phyloP scores from a whole-genome alignment of 345 rosid species.

The Luvunga scandens region DNA sequence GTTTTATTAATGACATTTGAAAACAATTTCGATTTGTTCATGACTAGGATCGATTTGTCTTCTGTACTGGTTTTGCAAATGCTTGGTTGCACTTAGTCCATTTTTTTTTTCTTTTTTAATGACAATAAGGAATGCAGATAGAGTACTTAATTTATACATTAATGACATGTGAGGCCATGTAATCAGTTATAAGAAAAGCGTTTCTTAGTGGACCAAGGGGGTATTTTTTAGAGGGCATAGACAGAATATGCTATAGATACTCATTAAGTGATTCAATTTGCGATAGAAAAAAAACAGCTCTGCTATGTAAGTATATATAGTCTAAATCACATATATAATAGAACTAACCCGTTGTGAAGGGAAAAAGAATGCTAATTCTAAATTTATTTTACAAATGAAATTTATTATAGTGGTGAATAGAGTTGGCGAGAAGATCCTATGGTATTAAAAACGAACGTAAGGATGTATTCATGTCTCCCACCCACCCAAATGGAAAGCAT shows the following conservation, averaged over 20 bases:
- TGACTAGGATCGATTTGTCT: too few relatives aligned
- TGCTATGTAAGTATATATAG: too few relatives aligned
- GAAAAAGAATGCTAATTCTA: too few relatives aligned
- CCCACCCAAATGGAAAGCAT: not conserved
- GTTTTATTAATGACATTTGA: too few relatives aligned
- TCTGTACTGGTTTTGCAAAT: not conserved
- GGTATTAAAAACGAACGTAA: not conserved
- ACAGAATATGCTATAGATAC: not conserved
- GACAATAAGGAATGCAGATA: not conserved
- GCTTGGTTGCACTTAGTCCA: not conserved
- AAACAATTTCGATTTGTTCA: too few relatives aligned
- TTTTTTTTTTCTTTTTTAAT: not conserved
- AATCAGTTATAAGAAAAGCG: not conserved
- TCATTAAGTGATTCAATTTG: not conserved
- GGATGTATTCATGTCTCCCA: not conserved
- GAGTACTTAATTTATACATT: not conserved
- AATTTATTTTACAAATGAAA: not conserved
- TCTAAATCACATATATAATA: too few relatives aligned
- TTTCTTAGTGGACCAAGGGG: not conserved
- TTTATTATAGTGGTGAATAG: not conserved
- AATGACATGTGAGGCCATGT: not conserved
- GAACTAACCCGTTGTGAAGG: too few relatives aligned
- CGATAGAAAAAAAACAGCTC: not conserved
- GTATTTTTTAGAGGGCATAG: not conserved
- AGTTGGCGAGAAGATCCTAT: not conserved